Conservation (phyloP, 495 filamentous ascomycete genomes). For the Chaetomium fimeti region DNA sequence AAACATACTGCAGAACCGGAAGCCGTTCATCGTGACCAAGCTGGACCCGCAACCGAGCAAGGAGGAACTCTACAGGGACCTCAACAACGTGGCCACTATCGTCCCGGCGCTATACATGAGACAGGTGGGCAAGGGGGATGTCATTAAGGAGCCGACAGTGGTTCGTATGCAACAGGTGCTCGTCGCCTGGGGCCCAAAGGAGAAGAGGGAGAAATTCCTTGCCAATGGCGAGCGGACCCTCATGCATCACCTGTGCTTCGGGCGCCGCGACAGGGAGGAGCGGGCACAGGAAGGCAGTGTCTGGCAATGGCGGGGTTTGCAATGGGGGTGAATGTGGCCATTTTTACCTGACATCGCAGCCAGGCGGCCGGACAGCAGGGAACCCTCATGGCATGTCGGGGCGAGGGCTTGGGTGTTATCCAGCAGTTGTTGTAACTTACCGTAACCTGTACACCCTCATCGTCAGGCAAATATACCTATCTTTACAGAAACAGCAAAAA, state of each 20-base stretch:
- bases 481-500: too few species aligned
- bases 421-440: too few species aligned
- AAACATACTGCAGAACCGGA: slow-evolving; percentile 33
- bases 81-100: slow-evolving; percentile 27
- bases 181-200: slow-evolving; percentile 31
- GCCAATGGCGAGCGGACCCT: slow-evolving; percentile 21
- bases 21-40: slow-evolving; percentile 31
- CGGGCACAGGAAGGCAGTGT: neutral
- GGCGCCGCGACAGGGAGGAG: slow-evolving; percentile 16
- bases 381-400: too few species aligned
- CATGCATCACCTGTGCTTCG: slow-evolving; percentile 21
- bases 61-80: slow-evolving; percentile 25
- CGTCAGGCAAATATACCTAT: too few species aligned
- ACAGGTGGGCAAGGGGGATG: slow-evolving; percentile 26
- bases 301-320: neutral
- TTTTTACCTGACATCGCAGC: too few species aligned
- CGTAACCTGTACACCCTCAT: too few species aligned
- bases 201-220: slow-evolving; percentile 25
- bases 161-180: slow-evolving; percentile 34
- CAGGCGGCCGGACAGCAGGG: too few species aligned
- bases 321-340: neutral
- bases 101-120: slow-evolving; percentile 32
- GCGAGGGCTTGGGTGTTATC: too few species aligned
- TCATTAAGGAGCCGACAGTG: slow-evolving; percentile 26
- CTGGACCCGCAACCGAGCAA: slow-evolving; percentile 26